Base-by-base conservation (phyloP, 208 protist genomes). In the Crithidia fasciculata region DNA sequence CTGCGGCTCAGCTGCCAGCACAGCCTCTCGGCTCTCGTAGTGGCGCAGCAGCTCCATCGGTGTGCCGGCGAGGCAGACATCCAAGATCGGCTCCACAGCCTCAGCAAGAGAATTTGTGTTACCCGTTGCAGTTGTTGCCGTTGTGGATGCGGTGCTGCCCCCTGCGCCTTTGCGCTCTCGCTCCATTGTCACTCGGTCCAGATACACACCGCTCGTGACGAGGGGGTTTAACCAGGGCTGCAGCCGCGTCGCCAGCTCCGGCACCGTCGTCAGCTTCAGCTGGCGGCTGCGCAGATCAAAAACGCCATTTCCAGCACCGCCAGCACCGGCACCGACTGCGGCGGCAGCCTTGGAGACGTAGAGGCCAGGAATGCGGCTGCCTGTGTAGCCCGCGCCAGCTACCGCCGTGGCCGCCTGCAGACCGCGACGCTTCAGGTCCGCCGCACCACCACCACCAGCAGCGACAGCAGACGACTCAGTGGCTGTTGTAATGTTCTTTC, bases 121-220 rank as follows among this genome's bases (percentile, higher is more conserved):
- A 10, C 50, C 5, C n/a, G 13, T 61, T 52, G 6, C 50, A 15
- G n/a, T 56, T 43, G 57, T 57, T 36, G 36, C 2, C 7, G 56
- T 15, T 19, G 63, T 49, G 55, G 43, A 15, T 61, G 18, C 37
- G 3, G 47, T 44, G 8, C 49, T 53, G n/a, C 60, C 53, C 8
- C 55, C 53, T 2, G 54, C 49, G 0, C 63, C 55, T 47, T 76
- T 78, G 47, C 66, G 61, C 12, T 87, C 80, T 10, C 76, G 85
- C 49, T 95, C 90, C 16, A 81, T 75, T 13, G 75, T 84, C 4
- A 85, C 85, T 18, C 87, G 82, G 36, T 95, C 90, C 36, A 95
- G 52, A 12, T 76, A 82, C 28, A 89, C 75, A 5, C 81, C 90
- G 43, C 75, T 78, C 52, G 69, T 67, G 8, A 76, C 63, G 37